Conservation (phyloP, 2,329 filamentous ascomycete genomes). For the Cladosporium sp. region DNA sequence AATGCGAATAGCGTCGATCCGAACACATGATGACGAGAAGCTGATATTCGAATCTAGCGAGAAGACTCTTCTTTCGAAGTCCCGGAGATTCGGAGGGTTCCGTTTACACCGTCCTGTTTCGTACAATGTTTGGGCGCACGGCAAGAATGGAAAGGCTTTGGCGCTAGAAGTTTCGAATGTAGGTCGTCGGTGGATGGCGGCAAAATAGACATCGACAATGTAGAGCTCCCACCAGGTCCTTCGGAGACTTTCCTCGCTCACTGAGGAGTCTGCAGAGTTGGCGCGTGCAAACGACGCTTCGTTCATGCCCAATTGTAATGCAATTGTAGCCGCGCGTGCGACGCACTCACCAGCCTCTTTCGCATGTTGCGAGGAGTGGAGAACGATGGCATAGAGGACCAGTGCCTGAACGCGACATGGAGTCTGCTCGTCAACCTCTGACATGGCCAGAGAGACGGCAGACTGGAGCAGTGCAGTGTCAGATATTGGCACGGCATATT, state of each 20-base stretch:
- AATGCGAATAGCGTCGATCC: conserved; percentile 77
- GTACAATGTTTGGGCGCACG: conserved; percentile 17
- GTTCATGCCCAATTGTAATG: conserved; percentile 76
- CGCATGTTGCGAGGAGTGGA: conserved; percentile 75
- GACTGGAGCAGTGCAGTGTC: conserved; percentile 1
- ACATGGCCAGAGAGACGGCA: conserved; percentile 56
- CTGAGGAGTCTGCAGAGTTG: not conserved
- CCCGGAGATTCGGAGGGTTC: conserved; percentile 61
- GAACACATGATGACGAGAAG: conserved; percentile 84
- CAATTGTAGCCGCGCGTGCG: conserved; percentile 66
- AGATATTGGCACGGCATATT: conserved; percentile 50
- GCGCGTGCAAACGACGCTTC: conserved; percentile 61
- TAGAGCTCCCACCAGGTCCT: conserved; percentile 90
- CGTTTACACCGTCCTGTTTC: conserved; percentile 39
- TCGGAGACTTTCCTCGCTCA: conserved; percentile 60
- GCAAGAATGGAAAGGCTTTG: not conserved
- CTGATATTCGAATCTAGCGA: conserved; percentile 61
- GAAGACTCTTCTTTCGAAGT: conserved; percentile 78
- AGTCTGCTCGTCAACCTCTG: conserved; percentile 21
- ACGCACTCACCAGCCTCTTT: conserved; percentile 68
- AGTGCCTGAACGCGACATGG: conserved; percentile 72
- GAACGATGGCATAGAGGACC: conserved; percentile 71
- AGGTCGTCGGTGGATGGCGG: conserved; percentile 68
- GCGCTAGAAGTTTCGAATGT: conserved; percentile 29
- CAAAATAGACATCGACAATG: conserved; percentile 80